Evolutionary conservation across 306 rosid species (phyloP).

Genomic region (barrel medic (Medicago truncatula)): DNA sequence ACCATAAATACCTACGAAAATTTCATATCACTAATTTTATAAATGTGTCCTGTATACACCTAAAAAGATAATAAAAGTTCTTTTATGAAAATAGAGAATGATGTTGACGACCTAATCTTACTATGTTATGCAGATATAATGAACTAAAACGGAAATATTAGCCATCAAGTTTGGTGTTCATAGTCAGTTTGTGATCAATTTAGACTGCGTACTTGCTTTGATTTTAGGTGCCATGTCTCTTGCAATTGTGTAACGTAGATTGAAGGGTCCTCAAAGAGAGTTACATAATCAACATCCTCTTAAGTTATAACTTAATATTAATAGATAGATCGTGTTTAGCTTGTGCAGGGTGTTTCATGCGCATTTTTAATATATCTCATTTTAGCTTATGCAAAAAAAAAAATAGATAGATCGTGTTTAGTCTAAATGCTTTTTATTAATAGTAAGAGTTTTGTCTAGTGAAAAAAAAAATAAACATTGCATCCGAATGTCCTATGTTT

Average conservation of each 20-base stretch:
- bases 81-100: not conserved
- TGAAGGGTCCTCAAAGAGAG: not conserved
- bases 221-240: constrained; percentile 1
- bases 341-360: too few species aligned
- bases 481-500: too few species aligned
- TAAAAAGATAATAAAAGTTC: not conserved
- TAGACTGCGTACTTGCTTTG: not conserved
- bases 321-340: not conserved
- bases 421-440: too few species aligned
- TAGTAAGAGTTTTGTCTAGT: too few species aligned
- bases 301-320: not conserved
- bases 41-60: too few species aligned
- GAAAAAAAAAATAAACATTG: too few species aligned
- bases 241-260: not conserved
- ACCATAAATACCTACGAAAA: too few species aligned
- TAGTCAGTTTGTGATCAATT: not conserved
- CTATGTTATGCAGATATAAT: not conserved
- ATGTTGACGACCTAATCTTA: not conserved
- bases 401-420: too few species aligned
- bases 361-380: too few species aligned
- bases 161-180: too few species aligned
- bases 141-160: not conserved
- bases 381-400: too few species aligned
- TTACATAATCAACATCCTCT: constrained; percentile 15
- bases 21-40: too few species aligned